Conservation (phyloP, 2,329 filamentous ascomycete genomes). For the Penicillium sp. region DNA sequence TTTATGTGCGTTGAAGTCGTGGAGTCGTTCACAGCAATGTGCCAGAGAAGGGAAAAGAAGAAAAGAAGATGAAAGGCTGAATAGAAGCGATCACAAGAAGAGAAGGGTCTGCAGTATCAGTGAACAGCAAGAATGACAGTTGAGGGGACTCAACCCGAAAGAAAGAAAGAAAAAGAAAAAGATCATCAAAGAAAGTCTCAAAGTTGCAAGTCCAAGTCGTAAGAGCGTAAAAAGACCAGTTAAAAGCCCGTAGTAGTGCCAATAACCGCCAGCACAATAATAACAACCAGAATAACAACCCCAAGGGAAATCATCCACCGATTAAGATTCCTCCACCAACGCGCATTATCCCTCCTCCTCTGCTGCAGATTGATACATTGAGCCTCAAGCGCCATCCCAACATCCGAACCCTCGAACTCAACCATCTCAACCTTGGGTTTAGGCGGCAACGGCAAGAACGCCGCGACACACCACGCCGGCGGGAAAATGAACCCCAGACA, state of each 20-base stretch:
- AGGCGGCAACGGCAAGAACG: slow-evolving; percentile 68
- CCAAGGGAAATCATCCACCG: slow-evolving; percentile 60
- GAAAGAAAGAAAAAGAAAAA: slow-evolving; percentile 5
- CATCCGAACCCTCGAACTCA: slow-evolving; percentile 42
- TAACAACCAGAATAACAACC: slow-evolving; percentile 52
- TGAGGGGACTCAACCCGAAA: not conserved
- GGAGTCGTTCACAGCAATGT: not conserved
- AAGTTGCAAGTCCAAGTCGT: slow-evolving; percentile 9
- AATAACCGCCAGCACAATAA: slow-evolving; percentile 38
- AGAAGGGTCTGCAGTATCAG: not conserved
- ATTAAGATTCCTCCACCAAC: slow-evolving; percentile 64
- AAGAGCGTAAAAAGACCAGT: slow-evolving; percentile 6
- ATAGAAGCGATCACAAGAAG: not conserved
- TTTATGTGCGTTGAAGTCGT: slow-evolving; percentile 6
- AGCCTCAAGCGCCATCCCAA: slow-evolving; percentile 46
- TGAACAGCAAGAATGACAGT: not conserved
- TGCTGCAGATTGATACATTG: slow-evolving; percentile 47
- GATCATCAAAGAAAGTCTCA: not conserved
- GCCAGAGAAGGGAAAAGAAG: not conserved
- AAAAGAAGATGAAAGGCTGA: not conserved
- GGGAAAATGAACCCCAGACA: slow-evolving; percentile 75
- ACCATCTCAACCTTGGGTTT: slow-evolving; percentile 49
- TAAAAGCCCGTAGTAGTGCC: slow-evolving; percentile 36
- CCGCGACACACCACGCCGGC: slow-evolving; percentile 76
- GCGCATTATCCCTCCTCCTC: slow-evolving; percentile 56